Percentiles rank a stretch among this genome's conserved stretches.
Conservation (phyloP, 2,329 filamentous ascomycete genomes). For the Aspergillus tubingensis region DNA sequence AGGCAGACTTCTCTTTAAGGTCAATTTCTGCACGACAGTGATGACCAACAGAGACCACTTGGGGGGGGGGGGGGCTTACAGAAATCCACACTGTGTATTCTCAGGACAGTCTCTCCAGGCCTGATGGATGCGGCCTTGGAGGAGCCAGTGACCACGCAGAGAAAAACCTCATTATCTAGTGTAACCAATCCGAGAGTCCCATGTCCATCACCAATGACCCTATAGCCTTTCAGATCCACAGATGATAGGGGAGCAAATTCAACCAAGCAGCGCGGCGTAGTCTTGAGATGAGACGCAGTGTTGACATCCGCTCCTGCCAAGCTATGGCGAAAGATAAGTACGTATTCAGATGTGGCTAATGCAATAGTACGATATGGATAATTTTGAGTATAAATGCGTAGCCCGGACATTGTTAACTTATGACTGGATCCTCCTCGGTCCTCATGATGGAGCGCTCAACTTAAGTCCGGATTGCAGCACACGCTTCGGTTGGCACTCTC, state of each 20-base stretch:
- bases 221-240: constrained; percentile 73
- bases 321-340: constrained; percentile 81
- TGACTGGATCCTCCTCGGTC: not conserved
- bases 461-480: not conserved
- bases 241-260: constrained; percentile 71
- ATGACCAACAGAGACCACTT: not conserved
- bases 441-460: not conserved
- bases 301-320: constrained; percentile 60
- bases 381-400: constrained; percentile 82
- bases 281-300: constrained; percentile 35
- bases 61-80: constrained; percentile 43
- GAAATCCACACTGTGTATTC: constrained; percentile 85
- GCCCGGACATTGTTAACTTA: constrained; percentile 52
- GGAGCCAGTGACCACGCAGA: constrained; percentile 83
- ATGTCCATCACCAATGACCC: constrained; percentile 74
- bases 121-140: constrained; percentile 77
- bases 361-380: constrained; percentile 85
- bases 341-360: constrained; percentile 75
- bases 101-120: constrained; percentile 85
- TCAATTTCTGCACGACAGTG: constrained; percentile 6
- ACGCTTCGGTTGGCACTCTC: not conserved
- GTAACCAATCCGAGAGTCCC: constrained; percentile 88
- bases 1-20: constrained; percentile 67
- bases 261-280: constrained; percentile 73
- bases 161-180: constrained; percentile 79